Conservation (phyloP, 495 filamentous ascomycete species). For the Penicillium macrosclerotiorum region DNA sequence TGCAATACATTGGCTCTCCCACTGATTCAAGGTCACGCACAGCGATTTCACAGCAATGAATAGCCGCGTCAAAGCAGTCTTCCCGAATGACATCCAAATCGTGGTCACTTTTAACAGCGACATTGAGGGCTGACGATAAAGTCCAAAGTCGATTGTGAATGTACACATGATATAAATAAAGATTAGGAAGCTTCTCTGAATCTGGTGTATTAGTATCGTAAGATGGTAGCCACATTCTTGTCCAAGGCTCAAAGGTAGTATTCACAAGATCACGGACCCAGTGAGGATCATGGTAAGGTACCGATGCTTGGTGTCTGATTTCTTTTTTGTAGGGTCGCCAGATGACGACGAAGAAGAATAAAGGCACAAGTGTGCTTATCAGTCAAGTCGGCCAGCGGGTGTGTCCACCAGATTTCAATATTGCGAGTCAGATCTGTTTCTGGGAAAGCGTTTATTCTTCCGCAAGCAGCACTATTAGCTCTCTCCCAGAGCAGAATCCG, state of each 20-base stretch:
- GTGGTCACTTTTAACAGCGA: background rate
- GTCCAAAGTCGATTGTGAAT: conserved; percentile 28
- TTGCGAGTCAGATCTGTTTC: conserved; percentile 20
- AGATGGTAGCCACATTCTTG: conserved; percentile 15
- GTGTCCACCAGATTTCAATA: conserved; percentile 26
- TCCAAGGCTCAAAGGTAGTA: conserved; percentile 16
- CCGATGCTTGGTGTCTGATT: conserved; percentile 1
- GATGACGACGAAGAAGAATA: conserved; percentile 14
- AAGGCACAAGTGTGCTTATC: conserved; percentile 30
- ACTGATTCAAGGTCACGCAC: conserved; percentile 21
- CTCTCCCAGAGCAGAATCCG: conserved; percentile 28
- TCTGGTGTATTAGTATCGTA: background rate
- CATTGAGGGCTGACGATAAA: conserved; percentile 23
- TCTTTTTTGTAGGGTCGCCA: conserved; percentile 18
- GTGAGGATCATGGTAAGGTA: conserved; percentile 12
- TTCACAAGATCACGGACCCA: conserved; percentile 25
- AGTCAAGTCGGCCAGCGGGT: conserved; percentile 22
- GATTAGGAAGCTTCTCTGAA: conserved; percentile 17
- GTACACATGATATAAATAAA: conserved; percentile 25
- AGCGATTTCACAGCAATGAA: conserved; percentile 26
- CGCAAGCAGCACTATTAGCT: conserved; percentile 28
- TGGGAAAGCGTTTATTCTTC: conserved; percentile 22
- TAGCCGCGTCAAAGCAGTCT: conserved; percentile 39
- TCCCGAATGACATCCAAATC: conserved; percentile 44
- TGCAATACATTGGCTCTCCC: conserved; percentile 27